Evolutionary conservation across 163 green algal genomes (phyloP).

Genomic region (Prototheca stagnorum): DNA sequence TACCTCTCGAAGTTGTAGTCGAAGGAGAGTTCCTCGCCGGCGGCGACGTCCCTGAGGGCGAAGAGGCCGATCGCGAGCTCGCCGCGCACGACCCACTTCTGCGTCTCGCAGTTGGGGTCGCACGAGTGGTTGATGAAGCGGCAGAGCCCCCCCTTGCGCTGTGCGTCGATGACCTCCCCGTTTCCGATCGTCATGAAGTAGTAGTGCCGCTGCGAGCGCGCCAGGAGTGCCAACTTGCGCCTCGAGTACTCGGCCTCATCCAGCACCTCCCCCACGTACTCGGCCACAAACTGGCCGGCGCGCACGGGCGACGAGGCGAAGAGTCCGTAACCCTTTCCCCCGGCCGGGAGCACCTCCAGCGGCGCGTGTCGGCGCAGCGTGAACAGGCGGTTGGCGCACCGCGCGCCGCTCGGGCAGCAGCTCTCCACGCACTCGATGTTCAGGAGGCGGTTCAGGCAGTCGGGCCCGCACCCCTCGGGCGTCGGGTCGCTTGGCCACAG

Average conservation of each 20-base stretch:
- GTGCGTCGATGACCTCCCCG: conserved; percentile 87
- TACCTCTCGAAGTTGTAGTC: conserved; percentile 99
- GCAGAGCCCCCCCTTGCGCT: conserved; percentile 60
- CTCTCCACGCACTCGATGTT: conserved; percentile 80
- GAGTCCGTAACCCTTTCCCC: conserved; percentile 83
- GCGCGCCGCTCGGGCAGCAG: conserved; percentile 73
- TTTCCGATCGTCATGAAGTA: conserved; percentile 99
- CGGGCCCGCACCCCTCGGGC: conserved; percentile 49
- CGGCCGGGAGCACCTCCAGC: conserved; percentile 49
- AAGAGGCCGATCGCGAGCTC: conserved; percentile 95
- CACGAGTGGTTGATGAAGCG: conserved; percentile 97
- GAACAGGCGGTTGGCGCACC: conserved; percentile 91
- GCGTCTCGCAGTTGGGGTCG: conserved; percentile 94
- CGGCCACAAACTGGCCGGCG: conserved; percentile 81
- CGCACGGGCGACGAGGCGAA: conserved; percentile 62
- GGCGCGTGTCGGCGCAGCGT: conserved; percentile 59
- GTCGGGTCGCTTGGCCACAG: conserved; percentile 24
- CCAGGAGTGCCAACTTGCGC: conserved; percentile 44
- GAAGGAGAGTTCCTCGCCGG: conserved; percentile 89
- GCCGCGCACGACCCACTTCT: conserved; percentile 90
- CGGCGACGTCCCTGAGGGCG: conserved; percentile 47
- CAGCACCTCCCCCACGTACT: conserved; percentile 94
- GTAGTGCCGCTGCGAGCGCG: conserved; percentile 70
- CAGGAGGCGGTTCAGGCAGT: conserved; percentile 92
- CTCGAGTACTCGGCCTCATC: conserved; percentile 83